Evolutionary conservation across 2,329 filamentous ascomycete genomes (phyloP).

Genomic region (Aspergillus clavatus): DNA sequence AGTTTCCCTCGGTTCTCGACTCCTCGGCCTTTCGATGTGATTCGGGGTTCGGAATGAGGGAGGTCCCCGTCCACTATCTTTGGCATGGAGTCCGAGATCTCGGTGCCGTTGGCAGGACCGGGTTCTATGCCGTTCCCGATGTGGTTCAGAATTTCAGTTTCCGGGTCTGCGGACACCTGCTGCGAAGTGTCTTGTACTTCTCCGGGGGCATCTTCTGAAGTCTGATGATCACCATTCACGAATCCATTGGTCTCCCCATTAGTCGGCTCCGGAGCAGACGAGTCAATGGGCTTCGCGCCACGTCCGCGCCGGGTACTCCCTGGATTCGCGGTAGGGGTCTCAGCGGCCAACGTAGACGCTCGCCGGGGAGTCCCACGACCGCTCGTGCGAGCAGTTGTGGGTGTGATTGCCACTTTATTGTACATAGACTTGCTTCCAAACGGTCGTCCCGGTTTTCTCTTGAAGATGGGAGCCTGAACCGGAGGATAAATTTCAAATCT

Average conservation of each 20-base stretch:
- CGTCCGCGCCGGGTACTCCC: constrained; percentile 33
- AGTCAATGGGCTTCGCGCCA: constrained; percentile 30
- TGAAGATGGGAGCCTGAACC: constrained; percentile 32
- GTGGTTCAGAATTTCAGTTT: constrained; percentile 14
- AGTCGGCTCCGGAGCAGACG: constrained; percentile 23
- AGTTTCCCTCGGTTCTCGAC: constrained; percentile 13
- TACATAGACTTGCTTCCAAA: constrained; percentile 29
- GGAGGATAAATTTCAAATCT: constrained; percentile 43
- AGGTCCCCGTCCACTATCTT: constrained; percentile 4
- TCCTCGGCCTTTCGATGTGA: constrained; percentile 13
- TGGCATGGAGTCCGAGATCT: constrained; percentile 2
- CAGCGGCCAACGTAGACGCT: constrained; percentile 23
- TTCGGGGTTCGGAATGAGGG: constrained; percentile 3
- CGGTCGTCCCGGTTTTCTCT: constrained; percentile 37
- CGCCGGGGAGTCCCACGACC: constrained; percentile 36
- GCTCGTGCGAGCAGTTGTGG: constrained; percentile 30
- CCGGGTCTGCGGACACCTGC: constrained; percentile 8
- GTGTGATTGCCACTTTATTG: constrained; percentile 25
- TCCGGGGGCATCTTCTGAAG: constrained; percentile 6
- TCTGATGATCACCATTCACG: constrained; percentile 12
- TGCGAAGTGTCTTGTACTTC: constrained; percentile 1
- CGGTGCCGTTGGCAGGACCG: constrained; percentile 11
- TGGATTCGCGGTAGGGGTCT: constrained; percentile 27
- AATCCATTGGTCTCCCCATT: constrained; percentile 22
- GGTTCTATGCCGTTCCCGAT: constrained; percentile 24